Base-by-base conservation (phyloP, 495 filamentous ascomycete genomes). In the Tuber aestivum region DNA sequence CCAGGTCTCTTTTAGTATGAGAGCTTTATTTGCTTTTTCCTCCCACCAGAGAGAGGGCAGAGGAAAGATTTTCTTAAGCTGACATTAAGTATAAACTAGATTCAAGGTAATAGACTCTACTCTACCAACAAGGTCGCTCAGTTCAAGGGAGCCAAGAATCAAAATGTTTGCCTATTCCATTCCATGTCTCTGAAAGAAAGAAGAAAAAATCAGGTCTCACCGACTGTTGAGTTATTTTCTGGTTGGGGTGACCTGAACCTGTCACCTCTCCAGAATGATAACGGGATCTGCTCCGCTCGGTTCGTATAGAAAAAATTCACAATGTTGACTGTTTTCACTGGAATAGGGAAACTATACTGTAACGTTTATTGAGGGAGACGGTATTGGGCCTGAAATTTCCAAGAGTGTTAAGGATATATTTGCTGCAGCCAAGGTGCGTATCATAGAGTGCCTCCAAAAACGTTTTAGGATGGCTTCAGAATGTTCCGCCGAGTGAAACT, bases 371-470 rank as follows among this genome's bases (percentile, higher is more conserved):
- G 95, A 99, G 87, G 95, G 95, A 86, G 95, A 98, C 83, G 95
- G 95, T 84, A 99, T 99, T 83, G 95, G 95, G 76, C 95, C 95
- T 74, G 94, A 99, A 86, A 98, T 99, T 83, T 91, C 95, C 78
- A 93, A 96, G 85, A 94, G 94, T 41, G 93, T 99, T 77, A 97
- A 97, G 88, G 92, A 97, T 84, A 98, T 99, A 85, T 99, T 96
- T 86, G 88, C 91, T 78, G 96, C 96, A 81, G 95, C 96, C 77
- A 92, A 94, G 86, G 94, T 97, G 16, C 27, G 32, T 61, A 27
- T 14, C 56, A 89, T 72, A 84, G 78, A 7, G 38, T 40, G 7
- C 38, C 38, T 40, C 72, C 20, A 23, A 37, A 40, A 41, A 68
- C 37, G 5, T 37, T 69, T 50, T 21, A 38, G 18, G 6, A 38